Base-by-base conservation (phyloP, 2,329 filamentous ascomycete genomes). In the Stylonectria norvegica region DNA sequence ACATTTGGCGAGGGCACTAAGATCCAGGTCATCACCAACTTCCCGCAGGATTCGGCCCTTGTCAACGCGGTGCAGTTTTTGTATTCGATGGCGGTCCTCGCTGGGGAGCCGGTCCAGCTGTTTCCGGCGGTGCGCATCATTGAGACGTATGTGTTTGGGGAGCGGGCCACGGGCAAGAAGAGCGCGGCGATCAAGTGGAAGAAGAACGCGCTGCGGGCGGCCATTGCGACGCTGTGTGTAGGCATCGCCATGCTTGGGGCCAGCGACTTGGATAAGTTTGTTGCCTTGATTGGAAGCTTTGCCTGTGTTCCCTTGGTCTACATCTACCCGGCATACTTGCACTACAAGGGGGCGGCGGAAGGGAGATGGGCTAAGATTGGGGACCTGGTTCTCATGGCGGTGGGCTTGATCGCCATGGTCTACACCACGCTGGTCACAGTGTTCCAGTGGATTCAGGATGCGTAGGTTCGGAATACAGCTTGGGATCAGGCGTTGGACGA, bases 11-110 rank as follows among this genome's bases (percentile, higher is more conserved):
- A 75, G 40, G 63, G 73, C 39, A 87, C 85, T 7, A 75, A 78
- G 55, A 86, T 86, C 43, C 83, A 88, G 56, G 78, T 89, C 63
- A 86, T 89, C 59, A 80, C 81, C 64, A 88, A 88, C 62, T 87
- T 81, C 55, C 85, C 85, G 0, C 84, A 87, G 53, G 70, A 73
- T 51, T 84, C 76, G 61, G 75, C 76, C 40, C 70, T 88, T n/a
- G 85, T 89, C 67, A 87, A 89, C 49, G 78, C 79, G 0, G 82
- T 89, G 6, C 85, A 89, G 54, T 83, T 86, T 57, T 69, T 88
- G 36, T 89, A 89, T 67, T 81, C 82, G 4, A 61, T 87, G 17
- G 85, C 85, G 2, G 82, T 89, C 6, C 69, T 89, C n/a, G 81
- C 81, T 5, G 84, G 84, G 22, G 81, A 81, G 32, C 85, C 85